Base-by-base conservation (phyloP, 768 basidiomycete genomes). In the Epithele typhae region DNA sequence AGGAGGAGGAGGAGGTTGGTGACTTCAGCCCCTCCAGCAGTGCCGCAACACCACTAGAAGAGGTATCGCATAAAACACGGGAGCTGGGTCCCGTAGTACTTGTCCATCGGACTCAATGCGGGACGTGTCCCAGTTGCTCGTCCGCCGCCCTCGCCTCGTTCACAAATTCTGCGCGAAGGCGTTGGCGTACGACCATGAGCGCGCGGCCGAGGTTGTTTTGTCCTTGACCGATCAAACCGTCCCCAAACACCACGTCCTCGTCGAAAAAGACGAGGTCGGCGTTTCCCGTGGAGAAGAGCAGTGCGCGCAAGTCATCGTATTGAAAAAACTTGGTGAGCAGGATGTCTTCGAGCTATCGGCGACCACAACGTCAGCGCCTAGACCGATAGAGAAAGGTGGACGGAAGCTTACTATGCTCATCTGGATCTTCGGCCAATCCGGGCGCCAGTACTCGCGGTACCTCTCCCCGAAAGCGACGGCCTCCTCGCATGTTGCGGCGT, bases 321-420 rank as follows among this genome's bases (percentile, higher is more conserved):
- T 91, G 88, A 39, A 67, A 73, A 56, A 91, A 83, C 59, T 92
- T 92, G 50, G 72, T 56, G 50, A 73, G 73, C 40, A 89, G 55
- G 27, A 83, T 84, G 7, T 83, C 77, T 35, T 84, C 78, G 79
- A 87, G 78, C 86, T 87, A 37, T 19, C 39, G 5, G 7, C 38
- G 40, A 43, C 39, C 39, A 34, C 43, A n/a, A 18, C 2, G 22
- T 50, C 22, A 52, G 21, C 22, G 27, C 40, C 7, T 22, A 15
- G 11, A 35, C 12, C 12, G 18, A 45, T 18, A 5, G 12, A 44
- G 48, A 38, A 25, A 44, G 18, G 17, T 9, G 22, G 33, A 37
- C 8, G 9, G 6, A 17, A 15, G 8, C 79, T 27, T 42, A 84
- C 86, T 55, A 62, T 68, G 8, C 71, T 59, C 40, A 81, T 51